Evolutionary conservation across 192 early-diverging fungal genomes (phyloP), one percentile per base, ranked within the genome.

Genomic region (Thamnidium elegans): DNA sequence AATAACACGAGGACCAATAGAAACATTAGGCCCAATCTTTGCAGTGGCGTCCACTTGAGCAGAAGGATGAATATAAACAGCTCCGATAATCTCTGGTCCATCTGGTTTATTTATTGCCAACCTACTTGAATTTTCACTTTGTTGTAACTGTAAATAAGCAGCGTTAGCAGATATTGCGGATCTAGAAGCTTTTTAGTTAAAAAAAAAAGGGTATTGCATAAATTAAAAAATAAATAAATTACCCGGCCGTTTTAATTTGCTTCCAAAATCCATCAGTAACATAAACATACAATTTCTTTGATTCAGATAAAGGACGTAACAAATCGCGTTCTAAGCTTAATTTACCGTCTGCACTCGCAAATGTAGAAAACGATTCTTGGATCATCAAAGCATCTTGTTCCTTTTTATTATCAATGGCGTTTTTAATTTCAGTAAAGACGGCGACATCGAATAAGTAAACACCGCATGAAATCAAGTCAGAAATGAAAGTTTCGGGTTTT

Each of bases 401-500:
- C 62, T 84, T 78, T 63, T 89, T 87, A 62, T 83, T 79, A 50
- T 87, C 85, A 63, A 95, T 82, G 1, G 90, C 90, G 55, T 84
- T 78, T 32, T 81, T 84, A 79, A 99, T 92, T 54, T 90, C 89
- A 67, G 74, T 73, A 76, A 99, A 96, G 51, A 99, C 88, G 48
- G 89, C 88, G 66, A 81, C 80, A 75, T 92, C 86, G 81, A 99
- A 97, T 44, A 99, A 75, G 74, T 96, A 96, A 42, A 99, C 90
- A 66, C 97, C 97, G 55, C 93, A 94, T 20, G 93, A 95, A 66
- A 94, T 95, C 74, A 93, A 67, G 75, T 99, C 90, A 51, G 94
- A 96, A 48, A 99, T 83, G 74, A 94, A 96, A 0, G 91, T 86
- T 73, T 97, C 92, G 11, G 97, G 97, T 80, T 99, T 99, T 74